phyloP scores from a whole-genome alignment of 2,329 filamentous ascomycete genomes.

The Fusarium austroafricanum region DNA sequence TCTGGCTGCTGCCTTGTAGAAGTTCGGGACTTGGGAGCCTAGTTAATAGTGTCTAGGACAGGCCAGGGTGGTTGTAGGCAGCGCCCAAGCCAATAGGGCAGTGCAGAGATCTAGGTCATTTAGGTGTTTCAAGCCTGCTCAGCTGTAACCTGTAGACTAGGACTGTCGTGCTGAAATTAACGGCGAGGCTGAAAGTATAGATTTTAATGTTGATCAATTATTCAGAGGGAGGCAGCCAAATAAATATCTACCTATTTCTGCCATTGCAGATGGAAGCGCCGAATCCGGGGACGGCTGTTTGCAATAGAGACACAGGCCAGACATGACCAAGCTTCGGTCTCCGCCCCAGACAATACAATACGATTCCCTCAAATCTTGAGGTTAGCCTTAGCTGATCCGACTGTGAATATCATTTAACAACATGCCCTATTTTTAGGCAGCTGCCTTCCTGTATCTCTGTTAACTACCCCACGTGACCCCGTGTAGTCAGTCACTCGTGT shows the following conservation, averaged over 20 bases:
- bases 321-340: no score
- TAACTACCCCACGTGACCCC: conserved; percentile 41
- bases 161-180: neutral
- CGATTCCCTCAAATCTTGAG: neutral
- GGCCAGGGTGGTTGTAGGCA: conserved; percentile 39
- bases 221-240: neutral
- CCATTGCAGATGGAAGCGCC: neutral
- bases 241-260: neutral
- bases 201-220: neutral
- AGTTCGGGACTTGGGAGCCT: conserved; percentile 22
- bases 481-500: conserved; percentile 36
- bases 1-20: conserved; percentile 43
- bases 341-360: neutral
- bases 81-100: conserved; percentile 36
- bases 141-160: conserved; percentile 3
- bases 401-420: neutral
- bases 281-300: conserved; percentile 18
- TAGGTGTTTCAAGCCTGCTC: conserved; percentile 38
- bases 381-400: neutral
- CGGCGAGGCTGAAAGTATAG: neutral
- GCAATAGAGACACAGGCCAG: conserved; percentile 10
- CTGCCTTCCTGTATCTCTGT: neutral
- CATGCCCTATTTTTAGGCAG: conserved; percentile 6
- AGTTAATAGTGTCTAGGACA: conserved; percentile 18
- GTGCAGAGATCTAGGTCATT: conserved; percentile 15